Evolutionary conservation across 257 asterid genomes (phyloP).

Genomic region (Plantago major): DNA sequence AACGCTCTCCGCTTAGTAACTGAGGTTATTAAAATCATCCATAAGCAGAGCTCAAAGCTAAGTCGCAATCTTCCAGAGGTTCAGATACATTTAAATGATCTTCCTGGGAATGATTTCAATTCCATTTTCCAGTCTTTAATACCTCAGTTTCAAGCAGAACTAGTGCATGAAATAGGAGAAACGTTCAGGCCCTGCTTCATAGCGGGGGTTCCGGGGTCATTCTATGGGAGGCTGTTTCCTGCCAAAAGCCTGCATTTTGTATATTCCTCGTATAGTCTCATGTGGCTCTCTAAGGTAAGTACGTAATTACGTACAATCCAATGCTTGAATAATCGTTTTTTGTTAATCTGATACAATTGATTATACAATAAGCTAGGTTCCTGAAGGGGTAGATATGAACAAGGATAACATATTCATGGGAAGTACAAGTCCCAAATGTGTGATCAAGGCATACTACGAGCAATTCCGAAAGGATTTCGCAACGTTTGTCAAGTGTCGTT

Average conservation of each 20-base stretch:
- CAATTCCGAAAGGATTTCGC: conserved; percentile 50
- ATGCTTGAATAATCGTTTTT: too few relatives aligned
- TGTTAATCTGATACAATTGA: too few relatives aligned
- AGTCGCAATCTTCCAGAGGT: conserved; percentile 34
- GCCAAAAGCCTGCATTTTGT: conserved; percentile 47
- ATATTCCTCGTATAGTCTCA: conserved; percentile 65
- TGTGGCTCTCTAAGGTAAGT: conserved; percentile 57
- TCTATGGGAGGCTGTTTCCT: conserved; percentile 58
- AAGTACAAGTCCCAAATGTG: conserved; percentile 36
- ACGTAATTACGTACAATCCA: too few relatives aligned
- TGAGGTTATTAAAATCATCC: conserved; percentile 26
- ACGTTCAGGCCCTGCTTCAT: conserved; percentile 32
- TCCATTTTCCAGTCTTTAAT: conserved; percentile 36
- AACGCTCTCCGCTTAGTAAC: conserved; percentile 36
- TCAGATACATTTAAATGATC: conserved; percentile 51
- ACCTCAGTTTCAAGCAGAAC: conserved; percentile 26
- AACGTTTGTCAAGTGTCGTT: too few relatives aligned
- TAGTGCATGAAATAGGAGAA: conserved; percentile 21
- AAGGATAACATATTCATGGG: conserved; percentile 18
- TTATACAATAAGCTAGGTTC: too few relatives aligned
- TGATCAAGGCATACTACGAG: conserved; percentile 42
- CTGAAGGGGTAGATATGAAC: too few relatives aligned
- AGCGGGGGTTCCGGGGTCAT: conserved; percentile 52
- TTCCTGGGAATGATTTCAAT: conserved; percentile 66
- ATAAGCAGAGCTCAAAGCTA: conserved; percentile 16